Percentiles rank a stretch among this genome's conserved stretches.
phyloP scores from a whole-genome alignment of 371 early-diverging fungal genomes.

The Lichtheimia ornata region DNA sequence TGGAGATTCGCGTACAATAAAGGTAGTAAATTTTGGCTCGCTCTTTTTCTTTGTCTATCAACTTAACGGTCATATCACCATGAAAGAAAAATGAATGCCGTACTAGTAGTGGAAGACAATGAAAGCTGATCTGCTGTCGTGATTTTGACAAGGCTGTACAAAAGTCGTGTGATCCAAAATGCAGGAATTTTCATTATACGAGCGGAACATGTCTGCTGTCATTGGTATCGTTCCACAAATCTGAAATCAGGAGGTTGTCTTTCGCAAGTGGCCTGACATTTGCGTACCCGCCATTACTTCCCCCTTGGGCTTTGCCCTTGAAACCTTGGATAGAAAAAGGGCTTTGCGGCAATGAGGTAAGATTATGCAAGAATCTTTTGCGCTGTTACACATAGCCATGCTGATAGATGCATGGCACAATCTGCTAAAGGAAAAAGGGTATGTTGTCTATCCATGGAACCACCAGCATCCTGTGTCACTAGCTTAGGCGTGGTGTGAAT shows the following conservation, averaged over 20 bases:
- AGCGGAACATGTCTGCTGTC: too few relatives aligned
- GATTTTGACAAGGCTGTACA: too few relatives aligned
- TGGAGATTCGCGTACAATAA: too few relatives aligned
- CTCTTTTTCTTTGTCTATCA: too few relatives aligned
- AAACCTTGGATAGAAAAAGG: not conserved
- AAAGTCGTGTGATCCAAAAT: not conserved
- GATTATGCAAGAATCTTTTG: not conserved
- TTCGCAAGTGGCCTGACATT: conserved; percentile 2
- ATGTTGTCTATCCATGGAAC: not conserved
- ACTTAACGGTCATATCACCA: too few relatives aligned
- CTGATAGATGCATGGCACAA: not conserved
- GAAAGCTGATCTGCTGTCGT: too few relatives aligned
- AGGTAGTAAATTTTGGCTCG: too few relatives aligned
- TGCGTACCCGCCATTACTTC: not conserved
- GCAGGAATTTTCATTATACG: not conserved
- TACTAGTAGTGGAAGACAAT: too few relatives aligned
- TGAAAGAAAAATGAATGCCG: too few relatives aligned
- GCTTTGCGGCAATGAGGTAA: not conserved
- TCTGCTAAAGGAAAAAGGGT: not conserved
- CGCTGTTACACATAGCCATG: not conserved
- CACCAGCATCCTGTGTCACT: not conserved
- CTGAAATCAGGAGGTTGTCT: not conserved
- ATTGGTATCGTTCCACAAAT: not conserved
- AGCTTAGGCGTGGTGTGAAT: not conserved
- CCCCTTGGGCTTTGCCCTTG: too few relatives aligned